Base-by-base conservation (phyloP, 2,329 filamentous ascomycete genomes). In the Fusarium vanettenii region DNA sequence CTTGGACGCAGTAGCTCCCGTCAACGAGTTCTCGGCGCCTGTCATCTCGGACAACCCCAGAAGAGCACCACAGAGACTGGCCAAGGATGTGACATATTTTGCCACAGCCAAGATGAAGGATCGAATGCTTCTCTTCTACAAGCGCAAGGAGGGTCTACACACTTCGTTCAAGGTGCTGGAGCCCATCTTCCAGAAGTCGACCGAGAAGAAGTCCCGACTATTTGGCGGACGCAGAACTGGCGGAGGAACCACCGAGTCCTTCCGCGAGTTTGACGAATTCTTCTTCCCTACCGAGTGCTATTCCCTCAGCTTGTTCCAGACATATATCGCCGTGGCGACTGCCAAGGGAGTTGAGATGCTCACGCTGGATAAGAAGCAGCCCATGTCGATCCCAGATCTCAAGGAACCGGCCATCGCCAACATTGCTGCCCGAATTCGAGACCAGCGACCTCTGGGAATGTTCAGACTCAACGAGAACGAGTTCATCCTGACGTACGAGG, bases 181-280 rank as follows among this genome's bases (percentile, higher is more conserved):
- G 82, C 97, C 97, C 1, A 95, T 99, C 29, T 94, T 97, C 80
- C 95, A 98, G 76, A 98, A 98, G 81, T 93, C 95, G 1, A 92
- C 94, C 0, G 94, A 97, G 80, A 96, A 94, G 86, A 94, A 92
- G 78, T 90, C 91, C 6, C 91, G 94, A 10, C 82, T 92, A 16
- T 92, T 92, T 72, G 88, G 90, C 43, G 84, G 86, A 73, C 92
- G 91, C 20, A 86, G 85, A 69, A 84, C 85, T 14, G 89, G 89
- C 11, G 88, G 89, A 33, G 95, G 95, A 22, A 92, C 90, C 69
- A 98, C 96, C 0, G 97, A 99, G 78, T 96, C 96, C 78, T 99
- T 98, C 91, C 93, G 97, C 72, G 97, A 99, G 81, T 99, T 95
- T 82, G 97, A 99, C 85, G 97, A 98, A 77, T 99, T 99, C 84